Evolutionary conservation across 192 early-diverging fungal species (phyloP), one percentile per base, ranked within the genome.

Genomic region (Chytriomyces confervae): DNA sequence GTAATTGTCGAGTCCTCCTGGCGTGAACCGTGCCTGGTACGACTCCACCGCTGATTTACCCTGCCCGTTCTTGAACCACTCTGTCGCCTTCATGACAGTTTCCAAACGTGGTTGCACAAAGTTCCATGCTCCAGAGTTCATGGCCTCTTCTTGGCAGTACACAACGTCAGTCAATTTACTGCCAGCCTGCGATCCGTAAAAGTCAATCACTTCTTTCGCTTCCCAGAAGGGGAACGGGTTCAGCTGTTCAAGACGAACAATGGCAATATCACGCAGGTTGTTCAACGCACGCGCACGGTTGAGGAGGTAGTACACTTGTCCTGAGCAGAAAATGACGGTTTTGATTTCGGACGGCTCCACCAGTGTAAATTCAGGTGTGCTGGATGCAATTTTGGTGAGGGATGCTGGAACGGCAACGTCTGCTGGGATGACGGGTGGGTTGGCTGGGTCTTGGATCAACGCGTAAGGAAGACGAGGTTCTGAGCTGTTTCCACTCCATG

Each of bases 261-360:
- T 96, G 64, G 92, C 96, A 53, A 96, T 86, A 82, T 98, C 83
- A 71, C 89, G 83, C 68, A 98, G 85, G 79, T 95, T 90, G 94
- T 99, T 99, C 53, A 94, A 85, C 69, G 93, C 92, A 76, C 96
- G 92, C 13, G 97, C 96, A 81, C 90, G 90, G 72, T 92, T 80
- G 66, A 97, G 88, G 3, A 93, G 87, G 89, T 98, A 99, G 91
- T 99, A 99, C 57, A 99, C 96, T 83, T 99, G 96, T 73, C 97
- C 97, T 57, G 94, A 87, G 83, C 97, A 99, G 87, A 99, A 89
- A 79, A 99, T 91, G 79, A 97, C 91, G 45, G 94, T 95, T 81
- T 89, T 93, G 86, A 97, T 94, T 79, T 95, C 82, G 81, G 97
- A 94, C 27, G 93, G 92, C 16, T 88, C 87, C 24, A 89, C 91